These are phyloP conservation scores for Saccharomycopsis phalli DNA, from an alignment of 1,139 yeast genomes.

Conservation along the genomic window DNA sequence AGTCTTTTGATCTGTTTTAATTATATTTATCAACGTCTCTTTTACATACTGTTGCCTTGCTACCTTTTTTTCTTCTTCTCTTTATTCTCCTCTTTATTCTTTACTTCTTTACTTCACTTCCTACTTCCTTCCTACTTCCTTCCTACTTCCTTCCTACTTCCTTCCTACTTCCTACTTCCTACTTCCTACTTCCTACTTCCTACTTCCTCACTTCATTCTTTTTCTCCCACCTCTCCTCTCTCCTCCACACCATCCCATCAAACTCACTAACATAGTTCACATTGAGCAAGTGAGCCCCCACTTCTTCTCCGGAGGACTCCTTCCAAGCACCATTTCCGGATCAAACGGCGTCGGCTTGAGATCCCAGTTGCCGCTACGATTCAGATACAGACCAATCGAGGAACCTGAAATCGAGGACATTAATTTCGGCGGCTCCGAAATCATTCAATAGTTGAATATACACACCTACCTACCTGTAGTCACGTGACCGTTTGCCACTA, in stretches of 20 bases:
- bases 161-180: too few species aligned
- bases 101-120: too few species aligned
- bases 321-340: conserved; percentile 31
- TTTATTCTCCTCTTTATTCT: too few species aligned
- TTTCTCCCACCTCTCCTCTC: background rate
- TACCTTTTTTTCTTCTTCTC: too few species aligned
- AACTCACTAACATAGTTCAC: conserved; percentile 14
- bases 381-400: conserved; percentile 53
- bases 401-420: conserved; percentile 67
- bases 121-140: too few species aligned
- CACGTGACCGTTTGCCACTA: background rate
- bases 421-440: conserved; percentile 68
- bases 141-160: too few species aligned
- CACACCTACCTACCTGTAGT: background rate
- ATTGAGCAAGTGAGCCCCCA: conserved; percentile 33
- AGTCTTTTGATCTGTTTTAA: too few species aligned
- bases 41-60: too few species aligned
- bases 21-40: too few species aligned
- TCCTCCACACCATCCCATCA: background rate
- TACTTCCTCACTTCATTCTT: background rate
- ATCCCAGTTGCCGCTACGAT: conserved; percentile 58
- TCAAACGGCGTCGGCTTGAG: conserved; percentile 38
- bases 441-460: conserved; percentile 20
- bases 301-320: conserved; percentile 38
- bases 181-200: too few species aligned